Evolutionary conservation across 129 eudicot genomes (phyloP), one percentile per base, ranked within the genome.

Genomic region (Gnaphalium uliginosum): DNA sequence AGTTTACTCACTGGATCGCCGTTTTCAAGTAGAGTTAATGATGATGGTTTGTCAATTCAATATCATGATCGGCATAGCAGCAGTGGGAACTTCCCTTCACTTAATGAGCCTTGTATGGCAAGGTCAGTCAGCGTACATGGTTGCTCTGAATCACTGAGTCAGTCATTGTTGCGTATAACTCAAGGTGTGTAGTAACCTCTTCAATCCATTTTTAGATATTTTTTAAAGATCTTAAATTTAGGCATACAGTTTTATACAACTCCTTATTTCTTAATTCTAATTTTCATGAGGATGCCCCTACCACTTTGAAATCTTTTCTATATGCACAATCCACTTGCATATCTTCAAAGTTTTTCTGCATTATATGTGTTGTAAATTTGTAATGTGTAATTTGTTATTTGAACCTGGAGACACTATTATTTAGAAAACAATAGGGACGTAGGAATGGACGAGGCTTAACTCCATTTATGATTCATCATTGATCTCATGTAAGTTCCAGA

Each of bases 121-220:
- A 83, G 98, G 63, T 94, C 98, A 3, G 81, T 83, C 63, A 94
- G 98, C 60, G 81, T 94, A n/a, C 98, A 94, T 71, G 98, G 98
- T 32, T 94, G 97, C 77, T 85, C 98, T 78, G 97, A 94, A 78
- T 78, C 87, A 70, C 54, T 82, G 25, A 64, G 87, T 72, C 93
- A 87, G 71, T 82, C 96, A 50, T 78, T 87, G 46, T 66, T 87
- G 79, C 84, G 79, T 24, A 69, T 77, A 57, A 78, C 84, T 57
- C 89, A 81, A 76, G 98, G 98, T 94, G 74, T 18, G 74, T 13
- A 6, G 39, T 46, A 66, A 26, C 63, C 70, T 15, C 58, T 71
- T 10, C 67, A 78, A 41, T 23, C 69, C 59, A 39, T 78, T 57
- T 24, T 2, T 63, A 26, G 24, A 72, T 56, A 33, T 54, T 56